phyloP scores from a whole-genome alignment of 805 yeast genomes.

The Kazachstania martiniae region DNA sequence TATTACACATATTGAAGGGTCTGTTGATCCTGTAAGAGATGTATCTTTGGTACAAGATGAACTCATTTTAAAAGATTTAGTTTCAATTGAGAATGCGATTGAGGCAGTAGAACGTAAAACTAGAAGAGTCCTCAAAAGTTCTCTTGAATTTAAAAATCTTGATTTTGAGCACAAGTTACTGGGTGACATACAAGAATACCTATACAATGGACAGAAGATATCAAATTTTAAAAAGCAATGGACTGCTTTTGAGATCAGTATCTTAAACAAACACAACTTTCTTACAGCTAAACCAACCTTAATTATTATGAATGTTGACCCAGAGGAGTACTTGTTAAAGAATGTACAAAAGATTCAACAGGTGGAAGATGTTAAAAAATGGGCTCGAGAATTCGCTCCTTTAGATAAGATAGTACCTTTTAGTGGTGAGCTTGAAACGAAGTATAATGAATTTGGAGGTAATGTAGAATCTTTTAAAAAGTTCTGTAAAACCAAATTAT shows the following conservation, averaged over 20 bases:
- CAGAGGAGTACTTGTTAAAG: slow-evolving; percentile 46
- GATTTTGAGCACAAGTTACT: slow-evolving; percentile 34
- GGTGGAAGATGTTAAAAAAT: slow-evolving; percentile 39
- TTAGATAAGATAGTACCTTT: slow-evolving; percentile 61
- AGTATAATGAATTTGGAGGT: slow-evolving; percentile 24
- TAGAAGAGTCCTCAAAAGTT: slow-evolving; percentile 36
- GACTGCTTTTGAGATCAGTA: slow-evolving; percentile 52
- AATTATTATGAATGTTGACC: slow-evolving; percentile 61
- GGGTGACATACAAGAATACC: slow-evolving; percentile 34
- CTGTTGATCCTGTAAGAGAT: slow-evolving; percentile 67
- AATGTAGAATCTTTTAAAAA: slow-evolving; percentile 7
- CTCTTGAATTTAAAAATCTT: slow-evolving; percentile 14
- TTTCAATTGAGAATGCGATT: slow-evolving; percentile 49
- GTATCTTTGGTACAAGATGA: slow-evolving; percentile 67
- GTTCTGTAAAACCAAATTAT: slow-evolving; percentile 11
- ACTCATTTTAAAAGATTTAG: slow-evolving; percentile 66
- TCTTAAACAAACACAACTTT: slow-evolving; percentile 60
- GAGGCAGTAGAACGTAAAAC: slow-evolving; percentile 36
- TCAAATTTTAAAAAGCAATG: slow-evolving; percentile 51
- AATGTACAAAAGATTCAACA: slow-evolving; percentile 47
- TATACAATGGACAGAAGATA: slow-evolving; percentile 43
- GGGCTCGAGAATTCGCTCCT: slow-evolving; percentile 56
- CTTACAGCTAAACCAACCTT: slow-evolving; percentile 86
- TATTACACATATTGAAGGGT: slow-evolving; percentile 63
- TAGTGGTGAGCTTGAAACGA: slow-evolving; percentile 43